Evolutionary conservation across 495 filamentous ascomycete genomes (phyloP), one percentile per base, ranked within the genome.

Genomic region (Pyrenula massariospora): DNA sequence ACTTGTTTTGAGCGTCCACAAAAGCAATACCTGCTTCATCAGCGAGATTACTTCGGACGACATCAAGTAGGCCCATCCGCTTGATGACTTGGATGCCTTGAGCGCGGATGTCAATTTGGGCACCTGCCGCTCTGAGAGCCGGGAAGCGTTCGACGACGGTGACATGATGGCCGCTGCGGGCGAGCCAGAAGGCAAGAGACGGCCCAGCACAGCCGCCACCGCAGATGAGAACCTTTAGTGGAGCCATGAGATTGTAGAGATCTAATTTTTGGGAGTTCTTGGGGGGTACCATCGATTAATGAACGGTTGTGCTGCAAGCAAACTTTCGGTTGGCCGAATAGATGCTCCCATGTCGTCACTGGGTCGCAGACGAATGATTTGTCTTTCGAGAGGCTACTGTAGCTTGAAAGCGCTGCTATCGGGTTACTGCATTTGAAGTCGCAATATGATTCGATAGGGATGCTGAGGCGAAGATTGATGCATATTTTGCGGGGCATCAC

Each of bases 81-180:
- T 63, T 70, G 1, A 68, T 54, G 12, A 67, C 62, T 49, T 70
- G 61, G 24, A 71, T 69, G 0, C 71, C 73, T 48, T 68, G 65
- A 8, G 58, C 68, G 11, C 67, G 65, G 1, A 77, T 58, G 56
- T 78, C 75, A 31, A 78, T 61, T 48, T 74, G 68, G 1, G 63
- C 64, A 12, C 75, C 75, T 2, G 59, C 54, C 5, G 57, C 61
- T 31, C 68, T 60, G 10, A 75, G 62, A 0, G 24, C 53, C 3
- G 70, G 63, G 24, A 64, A 70, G 1, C 72, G 67, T 55, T 79
- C 76, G 31, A 79, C 60, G 50, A 79, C 53, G n/a, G 66, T 64
- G 25, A 77, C 65, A 48, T 64, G 52, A 50, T 71, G 70, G 5
- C 68, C 65, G 48, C 49, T 31, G 1, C 58, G 57, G 10, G 63